phyloP scores from a whole-genome alignment of 2,329 filamentous ascomycete species.

The Trichoderma koningii region DNA sequence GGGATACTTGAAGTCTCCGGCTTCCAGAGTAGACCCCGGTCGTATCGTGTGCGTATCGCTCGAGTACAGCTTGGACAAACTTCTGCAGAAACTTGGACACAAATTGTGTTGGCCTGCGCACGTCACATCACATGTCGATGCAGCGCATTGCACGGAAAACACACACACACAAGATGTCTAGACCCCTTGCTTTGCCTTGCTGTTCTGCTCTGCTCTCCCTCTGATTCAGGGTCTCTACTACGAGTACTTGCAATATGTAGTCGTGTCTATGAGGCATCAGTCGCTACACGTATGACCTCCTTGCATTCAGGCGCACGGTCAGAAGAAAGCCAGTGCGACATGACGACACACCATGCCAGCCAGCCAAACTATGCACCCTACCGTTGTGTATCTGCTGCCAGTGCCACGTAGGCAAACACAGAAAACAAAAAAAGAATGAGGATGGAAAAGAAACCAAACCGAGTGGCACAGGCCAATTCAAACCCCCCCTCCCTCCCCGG shows the following conservation, averaged over 20 bases:
- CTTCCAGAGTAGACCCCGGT: too few relatives aligned
- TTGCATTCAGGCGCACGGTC: not conserved
- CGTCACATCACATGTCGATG: constrained; percentile 2
- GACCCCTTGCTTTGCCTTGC: not conserved
- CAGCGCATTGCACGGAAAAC: not conserved
- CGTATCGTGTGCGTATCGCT: too few relatives aligned
- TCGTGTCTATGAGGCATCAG: too few relatives aligned
- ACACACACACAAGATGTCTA: not conserved
- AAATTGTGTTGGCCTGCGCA: not conserved
- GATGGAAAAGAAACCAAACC: too few relatives aligned
- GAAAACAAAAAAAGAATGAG: too few relatives aligned
- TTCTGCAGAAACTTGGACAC: not conserved
- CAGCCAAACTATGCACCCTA: not conserved
- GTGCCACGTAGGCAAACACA: constrained; percentile 10
- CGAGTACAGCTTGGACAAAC: not conserved
- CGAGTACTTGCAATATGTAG: too few relatives aligned
- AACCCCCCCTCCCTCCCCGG: too few relatives aligned
- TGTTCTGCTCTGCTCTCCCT: not conserved
- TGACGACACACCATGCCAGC: not conserved
- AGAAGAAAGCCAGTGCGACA: not conserved
- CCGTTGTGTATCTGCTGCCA: not conserved
- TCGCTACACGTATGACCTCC: too few relatives aligned
- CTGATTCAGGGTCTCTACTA: not conserved
- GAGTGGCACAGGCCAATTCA: constrained; percentile 15
- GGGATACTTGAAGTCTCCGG: too few relatives aligned